phyloP scores from a whole-genome alignment of 2,329 filamentous ascomycete genomes.

The Stachybotrys chlorohalonatus region DNA sequence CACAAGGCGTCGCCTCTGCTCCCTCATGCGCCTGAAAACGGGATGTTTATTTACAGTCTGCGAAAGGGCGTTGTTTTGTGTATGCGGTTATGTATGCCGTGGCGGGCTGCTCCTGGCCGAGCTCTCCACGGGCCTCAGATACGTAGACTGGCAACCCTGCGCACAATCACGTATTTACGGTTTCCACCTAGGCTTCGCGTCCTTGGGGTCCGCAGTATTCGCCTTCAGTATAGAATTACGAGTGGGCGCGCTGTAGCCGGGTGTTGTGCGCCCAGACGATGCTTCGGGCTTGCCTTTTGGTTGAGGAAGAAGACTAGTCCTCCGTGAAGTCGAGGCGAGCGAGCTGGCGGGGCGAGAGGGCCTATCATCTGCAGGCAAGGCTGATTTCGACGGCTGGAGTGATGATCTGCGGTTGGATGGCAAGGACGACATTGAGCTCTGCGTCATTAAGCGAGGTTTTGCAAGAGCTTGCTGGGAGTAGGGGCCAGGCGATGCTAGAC shows the following conservation, averaged over 20 bases:
- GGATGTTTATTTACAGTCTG: background rate
- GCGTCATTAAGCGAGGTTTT: constrained; percentile 33
- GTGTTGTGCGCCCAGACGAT: constrained; percentile 36
- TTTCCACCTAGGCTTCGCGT: constrained; percentile 42
- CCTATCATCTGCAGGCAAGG: constrained; percentile 18
- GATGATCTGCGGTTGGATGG: constrained; percentile 40
- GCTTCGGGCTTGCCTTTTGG: constrained; percentile 24
- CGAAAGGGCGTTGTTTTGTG: background rate
- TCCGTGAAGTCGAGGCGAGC: constrained; percentile 36
- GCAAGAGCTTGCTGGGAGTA: constrained; percentile 35
- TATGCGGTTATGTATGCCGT: background rate
- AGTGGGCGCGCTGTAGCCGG: constrained; percentile 36
- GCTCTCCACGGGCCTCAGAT: too few species aligned
- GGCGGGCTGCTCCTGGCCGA: background rate
- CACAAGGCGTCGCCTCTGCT: background rate
- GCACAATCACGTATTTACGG: constrained; percentile 8
- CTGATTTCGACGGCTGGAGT: constrained; percentile 36
- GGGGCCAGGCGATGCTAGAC: constrained; percentile 39
- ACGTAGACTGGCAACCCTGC: too few species aligned
- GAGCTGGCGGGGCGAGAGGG: constrained; percentile 46
- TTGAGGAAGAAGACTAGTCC: constrained; percentile 46
- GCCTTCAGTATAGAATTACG: constrained; percentile 33
- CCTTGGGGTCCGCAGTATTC: constrained; percentile 24
- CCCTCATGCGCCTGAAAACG: background rate
- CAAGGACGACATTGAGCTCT: constrained; percentile 35